phyloP scores from a whole-genome alignment of 192 early-diverging fungal species.

The Mortierella hygrophila region DNA sequence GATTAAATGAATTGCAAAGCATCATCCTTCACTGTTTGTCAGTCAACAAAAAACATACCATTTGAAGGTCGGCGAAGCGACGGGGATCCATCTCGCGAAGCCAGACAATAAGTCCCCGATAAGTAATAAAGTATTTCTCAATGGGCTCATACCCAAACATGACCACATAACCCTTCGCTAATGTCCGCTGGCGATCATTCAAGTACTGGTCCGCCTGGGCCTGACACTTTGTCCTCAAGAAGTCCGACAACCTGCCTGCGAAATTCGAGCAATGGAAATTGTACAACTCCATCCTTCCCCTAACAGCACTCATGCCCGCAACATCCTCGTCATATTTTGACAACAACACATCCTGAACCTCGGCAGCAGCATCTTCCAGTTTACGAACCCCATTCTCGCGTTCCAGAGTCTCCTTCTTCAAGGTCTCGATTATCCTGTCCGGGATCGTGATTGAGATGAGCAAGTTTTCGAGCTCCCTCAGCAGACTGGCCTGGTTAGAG shows the following conservation, averaged over 20 bases:
- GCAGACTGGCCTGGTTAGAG: constrained; percentile 87
- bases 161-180: constrained; percentile 57
- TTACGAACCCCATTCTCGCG: constrained; percentile 67
- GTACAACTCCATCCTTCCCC: constrained; percentile 78
- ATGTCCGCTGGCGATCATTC: constrained; percentile 61
- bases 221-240: constrained; percentile 74
- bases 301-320: constrained; percentile 52
- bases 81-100: constrained; percentile 79
- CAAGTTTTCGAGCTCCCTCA: constrained; percentile 88
- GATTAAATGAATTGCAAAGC: not conserved
- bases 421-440: constrained; percentile 68
- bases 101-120: constrained; percentile 78
- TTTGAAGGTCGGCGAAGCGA: constrained; percentile 77
- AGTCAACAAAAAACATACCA: constrained; percentile 50
- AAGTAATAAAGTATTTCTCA: constrained; percentile 74
- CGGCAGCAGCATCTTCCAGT: constrained; percentile 74
- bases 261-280: constrained; percentile 75
- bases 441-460: constrained; percentile 70
- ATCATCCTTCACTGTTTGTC: not conserved
- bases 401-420: constrained; percentile 77
- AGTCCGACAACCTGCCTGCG: constrained; percentile 71
- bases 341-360: constrained; percentile 77
- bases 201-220: constrained; percentile 65
- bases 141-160: constrained; percentile 69
- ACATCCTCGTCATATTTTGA: constrained; percentile 67